These are phyloP conservation scores for Epichloe baconii DNA, from an alignment of 2,329 filamentous ascomycete genomes.

Conservation along the genomic window DNA sequence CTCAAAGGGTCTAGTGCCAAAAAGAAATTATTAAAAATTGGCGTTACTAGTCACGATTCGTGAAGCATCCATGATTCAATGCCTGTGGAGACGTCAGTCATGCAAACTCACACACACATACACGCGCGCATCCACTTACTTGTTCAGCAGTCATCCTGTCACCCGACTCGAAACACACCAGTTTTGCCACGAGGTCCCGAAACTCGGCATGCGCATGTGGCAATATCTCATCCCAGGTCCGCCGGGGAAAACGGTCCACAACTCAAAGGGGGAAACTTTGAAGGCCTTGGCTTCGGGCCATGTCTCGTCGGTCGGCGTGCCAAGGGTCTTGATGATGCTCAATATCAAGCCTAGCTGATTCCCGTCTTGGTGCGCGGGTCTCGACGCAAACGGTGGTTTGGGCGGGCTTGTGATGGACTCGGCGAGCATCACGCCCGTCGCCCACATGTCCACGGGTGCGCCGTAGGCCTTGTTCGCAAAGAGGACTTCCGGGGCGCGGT, in stretches of 20 bases:
- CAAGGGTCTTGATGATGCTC: constrained; percentile 84
- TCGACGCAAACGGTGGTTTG: constrained; percentile 68
- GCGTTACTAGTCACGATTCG: background rate
- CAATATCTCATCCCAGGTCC: constrained; percentile 58
- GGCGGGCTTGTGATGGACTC: constrained; percentile 49
- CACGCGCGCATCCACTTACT: constrained; percentile 12
- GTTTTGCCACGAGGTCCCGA: constrained; percentile 48
- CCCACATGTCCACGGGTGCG: constrained; percentile 75
- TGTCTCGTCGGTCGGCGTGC: constrained; percentile 63
- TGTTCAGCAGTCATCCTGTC: constrained; percentile 50
- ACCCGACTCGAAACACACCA: constrained; percentile 60
- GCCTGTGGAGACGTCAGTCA: constrained; percentile 9
- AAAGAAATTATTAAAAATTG: too few species aligned
- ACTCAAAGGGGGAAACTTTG: constrained; percentile 71
- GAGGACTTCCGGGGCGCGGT: constrained; percentile 78
- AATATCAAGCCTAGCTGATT: constrained; percentile 84
- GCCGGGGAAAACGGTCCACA: constrained; percentile 62
- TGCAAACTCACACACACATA: background rate
- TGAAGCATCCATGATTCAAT: constrained; percentile 11
- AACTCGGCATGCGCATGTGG: constrained; percentile 44
- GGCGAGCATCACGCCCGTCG: constrained; percentile 68
- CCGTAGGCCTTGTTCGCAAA: constrained; percentile 72
- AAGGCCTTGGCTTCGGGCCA: constrained; percentile 73
- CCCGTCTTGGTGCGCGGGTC: constrained; percentile 59
- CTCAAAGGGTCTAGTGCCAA: too few species aligned